Percentiles rank a stretch among this genome's conserved stretches.
phyloP scores from a whole-genome alignment of 2,329 filamentous ascomycete genomes.

The Xylaria polymorpha region DNA sequence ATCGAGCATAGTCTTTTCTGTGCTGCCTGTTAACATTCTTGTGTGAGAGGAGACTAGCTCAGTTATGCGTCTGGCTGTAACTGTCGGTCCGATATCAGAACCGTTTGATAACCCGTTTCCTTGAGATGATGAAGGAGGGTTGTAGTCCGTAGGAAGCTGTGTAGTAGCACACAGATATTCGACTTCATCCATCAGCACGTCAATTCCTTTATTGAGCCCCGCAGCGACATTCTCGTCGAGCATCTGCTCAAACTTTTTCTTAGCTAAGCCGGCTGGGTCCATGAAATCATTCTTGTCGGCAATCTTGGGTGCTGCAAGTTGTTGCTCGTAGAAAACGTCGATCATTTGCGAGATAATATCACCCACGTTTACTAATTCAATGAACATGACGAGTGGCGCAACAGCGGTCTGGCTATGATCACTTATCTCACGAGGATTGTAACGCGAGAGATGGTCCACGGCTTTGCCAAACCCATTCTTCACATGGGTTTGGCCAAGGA shows the following conservation, averaged over 20 bases:
- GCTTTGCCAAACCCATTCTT: slow-evolving; percentile 94
- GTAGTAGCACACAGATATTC: slow-evolving; percentile 93
- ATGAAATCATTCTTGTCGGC: slow-evolving; percentile 95
- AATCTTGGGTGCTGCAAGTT: slow-evolving; percentile 83
- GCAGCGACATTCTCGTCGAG: slow-evolving; percentile 96
- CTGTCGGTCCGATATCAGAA: slow-evolving; percentile 71
- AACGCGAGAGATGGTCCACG: slow-evolving; percentile 87
- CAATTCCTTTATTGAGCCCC: slow-evolving; percentile 96
- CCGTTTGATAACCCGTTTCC: slow-evolving; percentile 52
- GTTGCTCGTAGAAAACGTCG: slow-evolving; percentile 97
- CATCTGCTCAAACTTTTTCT: slow-evolving; percentile 99
- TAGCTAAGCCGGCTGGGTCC: slow-evolving; percentile 89
- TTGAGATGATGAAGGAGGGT: slow-evolving; percentile 66
- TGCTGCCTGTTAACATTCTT: slow-evolving; percentile 91
- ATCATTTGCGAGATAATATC: slow-evolving; percentile 99
- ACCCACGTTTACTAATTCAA: slow-evolving; percentile 97
- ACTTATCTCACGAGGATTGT: slow-evolving; percentile 86
- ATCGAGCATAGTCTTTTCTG: slow-evolving; percentile 97
- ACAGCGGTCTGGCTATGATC: slow-evolving; percentile 79
- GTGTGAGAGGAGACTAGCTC: slow-evolving; percentile 90
- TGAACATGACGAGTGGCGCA: slow-evolving; percentile 91
- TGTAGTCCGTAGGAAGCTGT: slow-evolving; percentile 89
- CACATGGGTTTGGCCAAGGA: slow-evolving; percentile 87
- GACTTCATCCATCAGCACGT: slow-evolving; percentile 97
- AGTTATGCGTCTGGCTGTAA: slow-evolving; percentile 82